Base-by-base conservation (phyloP, 1,139 yeast species). In the Magnusiomyces suaveolens region DNA sequence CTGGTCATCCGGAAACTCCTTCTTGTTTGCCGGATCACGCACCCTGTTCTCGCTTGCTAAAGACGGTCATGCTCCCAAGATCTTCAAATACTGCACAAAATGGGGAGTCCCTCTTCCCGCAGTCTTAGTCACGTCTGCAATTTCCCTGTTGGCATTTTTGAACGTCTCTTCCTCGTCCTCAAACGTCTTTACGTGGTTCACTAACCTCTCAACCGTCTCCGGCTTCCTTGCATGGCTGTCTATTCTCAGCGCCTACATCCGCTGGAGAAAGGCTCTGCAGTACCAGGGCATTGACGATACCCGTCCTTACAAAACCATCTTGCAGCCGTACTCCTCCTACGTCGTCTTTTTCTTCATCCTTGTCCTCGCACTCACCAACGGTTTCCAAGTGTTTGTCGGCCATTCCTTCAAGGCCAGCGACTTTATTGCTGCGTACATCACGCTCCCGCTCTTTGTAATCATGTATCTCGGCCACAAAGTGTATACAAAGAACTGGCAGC, bases 331-430 rank as follows among this genome's bases (percentile, higher is more conserved):
- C 55, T 74, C 77, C 44, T 72, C 80, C 16, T 77, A 74, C 62
- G 67, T 72, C 53, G 69, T 76, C 10, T 73, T 77, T 33, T 70
- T 79, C 56, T 64, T 78, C 50, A 70, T 84, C 38, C 53, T 57
- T 6, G 29, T 65, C 10, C 72, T 84, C 60, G 79, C 80, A 38
- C 72, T 85, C 62, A 75, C 87, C 59, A 90, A 86, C 71, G 95
- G 95, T 32, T 86, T 79, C 69, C 69, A 74, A 0, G 80, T 79
- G 1, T 84, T 83, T 72, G 81, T 78, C 54, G 73, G 76, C 56
- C 79, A 75, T 18, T 53, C 71, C 48, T 75, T 84, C 64, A 73
- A 70, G 51, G 85, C 78, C 0, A 65, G 79, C 3, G 72, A 72
- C 50, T 80, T 81, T 67, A 78, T 81, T 64, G 72, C 74, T 60